Evolutionary conservation across 352 stramenopile genomes (phyloP), one percentile per base, ranked within the genome.

Genomic region (Blastocystis sp.): DNA sequence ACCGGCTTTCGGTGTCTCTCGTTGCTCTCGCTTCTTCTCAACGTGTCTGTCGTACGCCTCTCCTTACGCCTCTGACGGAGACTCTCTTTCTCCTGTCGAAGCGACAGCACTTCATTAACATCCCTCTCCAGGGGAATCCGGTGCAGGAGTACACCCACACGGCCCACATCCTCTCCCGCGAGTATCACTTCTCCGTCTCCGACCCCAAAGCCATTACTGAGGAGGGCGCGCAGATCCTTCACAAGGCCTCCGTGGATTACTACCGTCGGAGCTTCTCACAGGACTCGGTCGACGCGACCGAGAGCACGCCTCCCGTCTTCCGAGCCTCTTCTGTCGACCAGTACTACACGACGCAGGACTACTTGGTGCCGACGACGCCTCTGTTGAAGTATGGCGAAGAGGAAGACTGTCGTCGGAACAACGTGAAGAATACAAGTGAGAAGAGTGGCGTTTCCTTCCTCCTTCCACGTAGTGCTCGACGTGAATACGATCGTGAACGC

Each of bases 71-170:
- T 81, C 18, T 63, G n/a, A 21, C 6, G 21, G 38, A 81, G 69
- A 9, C 51, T 16, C 24, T 42, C 14, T 24, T 81, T 3, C 16
- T 40, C 24, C 56, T 65, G 21, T 81, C 69, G 14, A n/a, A 27
- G 9, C n/a, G 69, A n/a, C 69, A 81, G 16, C 69, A 81, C 40
- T 81, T 81, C 46, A 81, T 81, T 29, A 81, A 81, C 34, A 81
- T 81, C 3, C 69, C 69, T 0, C n/a, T 81, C 16, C 69, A 81
- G 36, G 69, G 69, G 8, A 81, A 81, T 81, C 69, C 69, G 9
- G 69, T 81, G 24, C 61, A 81, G 51, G 69, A 81, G 21, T 81
- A 64, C 27, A 63, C 69, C 8, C 29, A 57, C 29, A 36, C 69
- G 8, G 69, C 69, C 1, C 69, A 32, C 24, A 51, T 81, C n/a